Percentiles rank a stretch among this genome's conserved stretches.
Conservation (phyloP, 1,284 basidiomycete species). For the Coniophora puteana region DNA sequence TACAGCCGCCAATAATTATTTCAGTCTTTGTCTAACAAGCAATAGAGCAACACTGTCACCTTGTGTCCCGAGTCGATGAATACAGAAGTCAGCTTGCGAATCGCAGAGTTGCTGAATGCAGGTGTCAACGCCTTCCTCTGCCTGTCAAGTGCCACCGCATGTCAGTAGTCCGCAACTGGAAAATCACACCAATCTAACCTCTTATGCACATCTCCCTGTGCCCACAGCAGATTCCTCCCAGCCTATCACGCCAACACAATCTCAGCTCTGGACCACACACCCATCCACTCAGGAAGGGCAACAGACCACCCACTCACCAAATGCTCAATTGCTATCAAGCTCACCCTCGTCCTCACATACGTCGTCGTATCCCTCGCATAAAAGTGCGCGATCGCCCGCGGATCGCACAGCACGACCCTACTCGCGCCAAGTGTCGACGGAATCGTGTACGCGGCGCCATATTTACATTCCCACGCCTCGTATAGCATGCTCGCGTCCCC, state of each 20-base stretch:
- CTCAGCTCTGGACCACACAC: not conserved
- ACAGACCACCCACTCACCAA: slow-evolving; percentile 41
- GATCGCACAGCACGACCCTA: slow-evolving; percentile 47
- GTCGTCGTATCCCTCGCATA: slow-evolving; percentile 47
- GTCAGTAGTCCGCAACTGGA: not conserved
- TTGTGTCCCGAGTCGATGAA: slow-evolving; percentile 39
- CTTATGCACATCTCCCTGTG: slow-evolving; percentile 19
- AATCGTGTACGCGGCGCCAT: slow-evolving; percentile 44
- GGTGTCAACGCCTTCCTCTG: slow-evolving; percentile 42
- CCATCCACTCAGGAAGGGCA: slow-evolving; percentile 22
- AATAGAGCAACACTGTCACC: slow-evolving; percentile 6
- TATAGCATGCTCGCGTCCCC: slow-evolving; percentile 30
- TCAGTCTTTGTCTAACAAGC: not conserved
- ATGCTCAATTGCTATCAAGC: slow-evolving; percentile 31
- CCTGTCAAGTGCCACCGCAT: slow-evolving; percentile 18
- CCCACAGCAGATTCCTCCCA: slow-evolving; percentile 10
- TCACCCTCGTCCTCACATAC: slow-evolving; percentile 46
- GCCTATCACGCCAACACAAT: slow-evolving; percentile 7
- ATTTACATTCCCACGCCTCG: slow-evolving; percentile 42
- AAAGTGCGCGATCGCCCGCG: slow-evolving; percentile 52
- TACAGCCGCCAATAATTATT: slow-evolving; percentile 15
- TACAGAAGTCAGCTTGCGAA: slow-evolving; percentile 35
- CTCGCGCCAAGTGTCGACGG: slow-evolving; percentile 39
- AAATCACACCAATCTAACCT: slow-evolving; percentile 8
- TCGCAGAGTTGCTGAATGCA: slow-evolving; percentile 42